Conservation (phyloP, 2,329 filamentous ascomycete species). For the Fusarium nodosum region DNA sequence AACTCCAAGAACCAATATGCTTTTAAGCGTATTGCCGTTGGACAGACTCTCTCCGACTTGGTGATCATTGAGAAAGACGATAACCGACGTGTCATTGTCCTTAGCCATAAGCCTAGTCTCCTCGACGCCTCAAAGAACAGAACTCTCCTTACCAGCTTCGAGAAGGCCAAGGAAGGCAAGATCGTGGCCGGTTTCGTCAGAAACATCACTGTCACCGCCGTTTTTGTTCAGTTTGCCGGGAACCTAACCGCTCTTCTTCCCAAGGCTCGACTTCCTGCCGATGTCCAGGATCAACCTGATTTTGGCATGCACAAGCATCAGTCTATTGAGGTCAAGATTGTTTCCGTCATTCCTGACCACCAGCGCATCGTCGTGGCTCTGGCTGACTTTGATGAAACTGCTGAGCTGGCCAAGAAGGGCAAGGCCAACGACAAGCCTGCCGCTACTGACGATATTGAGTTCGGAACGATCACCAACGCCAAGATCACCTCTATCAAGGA, state of each 20-base stretch:
- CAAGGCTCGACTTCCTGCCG: slow-evolving; percentile 80
- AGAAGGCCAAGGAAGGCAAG: slow-evolving; percentile 77
- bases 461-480: slow-evolving; percentile 81
- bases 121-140: slow-evolving; percentile 79
- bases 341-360: slow-evolving; percentile 77
- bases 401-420: slow-evolving; percentile 57
- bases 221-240: slow-evolving; percentile 90
- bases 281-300: slow-evolving; percentile 74
- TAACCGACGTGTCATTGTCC: slow-evolving; percentile 77
- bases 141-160: slow-evolving; percentile 78
- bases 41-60: slow-evolving; percentile 85
- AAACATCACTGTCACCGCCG: slow-evolving; percentile 83
- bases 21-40: slow-evolving; percentile 85
- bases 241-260: slow-evolving; percentile 83
- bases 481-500: slow-evolving; percentile 87
- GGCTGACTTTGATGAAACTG: slow-evolving; percentile 62
- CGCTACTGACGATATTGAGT: slow-evolving; percentile 76
- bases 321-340: slow-evolving; percentile 78
- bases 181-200: slow-evolving; percentile 83
- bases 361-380: slow-evolving; percentile 74
- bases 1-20: slow-evolving; percentile 81
- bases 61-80: slow-evolving; percentile 89
- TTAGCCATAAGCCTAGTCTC: slow-evolving; percentile 87
- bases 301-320: slow-evolving; percentile 86
- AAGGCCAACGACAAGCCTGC: slow-evolving; percentile 52